phyloP scores from a whole-genome alignment of 2,329 filamentous ascomycete genomes.

The Teratosphaeria nubilosa region DNA sequence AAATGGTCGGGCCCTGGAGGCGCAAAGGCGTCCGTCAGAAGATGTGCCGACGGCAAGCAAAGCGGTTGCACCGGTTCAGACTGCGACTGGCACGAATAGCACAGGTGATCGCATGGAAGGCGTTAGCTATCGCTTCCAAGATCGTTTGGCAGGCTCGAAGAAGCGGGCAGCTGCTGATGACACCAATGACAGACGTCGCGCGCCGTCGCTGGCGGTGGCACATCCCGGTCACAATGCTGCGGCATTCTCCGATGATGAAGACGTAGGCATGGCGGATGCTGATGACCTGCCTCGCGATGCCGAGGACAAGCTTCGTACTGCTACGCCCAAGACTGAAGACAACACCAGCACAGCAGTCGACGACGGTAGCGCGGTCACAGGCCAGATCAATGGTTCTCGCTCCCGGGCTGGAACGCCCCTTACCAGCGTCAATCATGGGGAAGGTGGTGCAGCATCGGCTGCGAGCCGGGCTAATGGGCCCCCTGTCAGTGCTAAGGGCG shows the following conservation, averaged over 20 bases:
- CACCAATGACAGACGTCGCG: constrained; percentile 5
- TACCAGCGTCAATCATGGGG: constrained; percentile 3
- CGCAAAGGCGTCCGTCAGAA: constrained; percentile 2
- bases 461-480: constrained; percentile 5
- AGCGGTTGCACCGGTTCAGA: background rate
- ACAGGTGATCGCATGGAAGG: constrained; percentile 31
- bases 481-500: constrained; percentile 4
- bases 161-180: constrained; percentile 8
- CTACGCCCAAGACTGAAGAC: background rate
- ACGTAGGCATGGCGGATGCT: background rate
- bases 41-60: background rate
- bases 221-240: background rate
- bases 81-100: constrained; percentile 17
- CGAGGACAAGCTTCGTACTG: background rate
- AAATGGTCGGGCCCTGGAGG: background rate
- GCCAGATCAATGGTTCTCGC: constrained; percentile 4
- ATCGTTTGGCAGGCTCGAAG: constrained; percentile 15
- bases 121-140: constrained; percentile 21
- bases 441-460: constrained; percentile 3
- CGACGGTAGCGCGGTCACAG: background rate
- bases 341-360: background rate
- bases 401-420: constrained; percentile 16
- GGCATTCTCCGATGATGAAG: background rate
- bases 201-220: background rate
- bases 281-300: background rate